A percentile compares a stretch with the other conserved stretches of the same genome.
Evolutionary conservation across 257 asterid species (phyloP).

Genomic region (Solanum bulbocastanum): DNA sequence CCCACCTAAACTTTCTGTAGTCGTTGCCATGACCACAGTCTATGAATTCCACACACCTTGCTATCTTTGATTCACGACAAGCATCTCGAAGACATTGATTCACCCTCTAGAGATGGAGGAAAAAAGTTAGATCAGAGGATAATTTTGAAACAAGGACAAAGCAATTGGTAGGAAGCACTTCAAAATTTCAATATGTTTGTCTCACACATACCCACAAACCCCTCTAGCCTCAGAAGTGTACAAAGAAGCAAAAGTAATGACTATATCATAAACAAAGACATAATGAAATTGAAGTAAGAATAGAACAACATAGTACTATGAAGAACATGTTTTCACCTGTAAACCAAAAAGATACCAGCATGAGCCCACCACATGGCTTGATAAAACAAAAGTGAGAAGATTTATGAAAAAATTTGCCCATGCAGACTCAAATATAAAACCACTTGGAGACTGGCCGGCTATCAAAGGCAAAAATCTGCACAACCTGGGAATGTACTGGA

Average conservation of each 20-base stretch:
- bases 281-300: background rate
- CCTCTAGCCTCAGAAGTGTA: background rate
- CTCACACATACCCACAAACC: background rate
- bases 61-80: conserved; percentile 28
- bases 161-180: background rate
- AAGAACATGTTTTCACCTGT: conserved; percentile 37
- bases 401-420: conserved; percentile 77
- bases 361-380: conserved; percentile 81
- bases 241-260: background rate
- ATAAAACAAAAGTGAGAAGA: conserved; percentile 55
- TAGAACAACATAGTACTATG: background rate
- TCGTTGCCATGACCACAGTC: conserved; percentile 58
- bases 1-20: background rate
- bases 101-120: conserved; percentile 47
- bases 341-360: conserved; percentile 88
- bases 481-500: conserved; percentile 68
- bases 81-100: conserved; percentile 79
- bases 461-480: conserved; percentile 64
- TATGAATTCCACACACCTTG: conserved; percentile 33
- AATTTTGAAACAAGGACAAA: background rate
- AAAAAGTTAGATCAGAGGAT: background rate
- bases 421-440: conserved; percentile 76
- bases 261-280: background rate
- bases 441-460: conserved; percentile 68
- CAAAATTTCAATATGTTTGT: background rate